A percentile compares a stretch with the other conserved stretches of the same genome.
phyloP scores from a whole-genome alignment of 139 green algal genomes.

The Auxenochlorella pyrenoidosa region DNA sequence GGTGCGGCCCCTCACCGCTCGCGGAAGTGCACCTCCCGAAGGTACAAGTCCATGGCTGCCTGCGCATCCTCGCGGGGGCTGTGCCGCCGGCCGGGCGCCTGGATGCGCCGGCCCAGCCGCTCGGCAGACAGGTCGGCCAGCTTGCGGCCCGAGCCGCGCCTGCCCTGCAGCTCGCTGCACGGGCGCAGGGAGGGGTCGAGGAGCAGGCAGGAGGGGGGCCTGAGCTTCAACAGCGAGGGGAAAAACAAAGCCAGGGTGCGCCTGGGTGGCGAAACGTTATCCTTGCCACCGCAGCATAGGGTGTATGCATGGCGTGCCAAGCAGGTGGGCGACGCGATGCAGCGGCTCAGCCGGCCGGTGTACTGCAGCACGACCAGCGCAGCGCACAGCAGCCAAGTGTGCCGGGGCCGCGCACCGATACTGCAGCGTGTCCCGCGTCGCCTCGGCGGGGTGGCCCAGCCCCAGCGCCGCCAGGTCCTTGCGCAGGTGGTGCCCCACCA shows the following conservation, averaged over 20 bases:
- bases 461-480: constrained; percentile 48
- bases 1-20: not conserved
- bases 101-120: constrained; percentile 43
- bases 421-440: constrained; percentile 27
- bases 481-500: constrained; percentile 52
- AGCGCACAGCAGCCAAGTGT: no score
- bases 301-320: no score
- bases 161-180: constrained; percentile 36
- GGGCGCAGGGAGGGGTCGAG: not conserved
- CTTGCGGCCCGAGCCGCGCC: constrained; percentile 22
- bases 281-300: no score
- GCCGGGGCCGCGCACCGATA: not conserved
- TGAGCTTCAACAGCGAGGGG: no score
- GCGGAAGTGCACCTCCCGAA: constrained; percentile 41
- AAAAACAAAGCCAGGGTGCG: no score
- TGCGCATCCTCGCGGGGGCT: constrained; percentile 44
- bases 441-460: constrained; percentile 14
- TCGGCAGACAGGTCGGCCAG: constrained; percentile 28
- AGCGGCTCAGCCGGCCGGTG: not conserved
- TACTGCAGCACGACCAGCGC: not conserved
- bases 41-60: constrained; percentile 50
- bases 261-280: no score
- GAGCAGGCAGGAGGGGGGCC: not conserved
- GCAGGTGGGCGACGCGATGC: no score
- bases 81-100: constrained; percentile 24